phyloP scores from a whole-genome alignment of 805 yeast genomes.

The Pichia exigua region DNA sequence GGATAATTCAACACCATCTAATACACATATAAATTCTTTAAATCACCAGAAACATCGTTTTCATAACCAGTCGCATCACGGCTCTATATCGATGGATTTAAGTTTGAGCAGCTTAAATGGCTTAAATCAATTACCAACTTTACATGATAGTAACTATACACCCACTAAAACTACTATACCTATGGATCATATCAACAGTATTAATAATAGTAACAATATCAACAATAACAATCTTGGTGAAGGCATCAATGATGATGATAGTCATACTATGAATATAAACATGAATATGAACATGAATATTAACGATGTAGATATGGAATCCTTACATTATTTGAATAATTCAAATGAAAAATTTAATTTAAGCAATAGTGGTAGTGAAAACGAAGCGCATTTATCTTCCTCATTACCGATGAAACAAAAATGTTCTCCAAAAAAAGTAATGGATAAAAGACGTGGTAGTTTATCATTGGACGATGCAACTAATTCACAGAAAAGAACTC shows the following conservation, averaged over 20 bases:
- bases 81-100: background rate
- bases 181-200: background rate
- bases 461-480: constrained; percentile 5
- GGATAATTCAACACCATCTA: background rate
- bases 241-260: background rate
- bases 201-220: background rate
- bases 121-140: background rate
- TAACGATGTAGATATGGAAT: background rate
- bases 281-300: background rate
- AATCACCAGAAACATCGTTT: background rate
- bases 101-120: background rate
- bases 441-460: constrained; percentile 6
- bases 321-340: background rate
- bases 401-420: constrained; percentile 4
- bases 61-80: background rate
- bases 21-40: background rate
- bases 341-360: background rate
- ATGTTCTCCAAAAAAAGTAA: constrained; percentile 10
- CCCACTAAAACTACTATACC: background rate
- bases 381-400: background rate
- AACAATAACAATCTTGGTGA: background rate
- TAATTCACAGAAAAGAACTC: constrained; percentile 25
- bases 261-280: background rate
- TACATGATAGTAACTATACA: background rate
- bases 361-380: background rate